Conservation (phyloP, 2,329 filamentous ascomycete species). For the Ampelomyces quisqualis region DNA sequence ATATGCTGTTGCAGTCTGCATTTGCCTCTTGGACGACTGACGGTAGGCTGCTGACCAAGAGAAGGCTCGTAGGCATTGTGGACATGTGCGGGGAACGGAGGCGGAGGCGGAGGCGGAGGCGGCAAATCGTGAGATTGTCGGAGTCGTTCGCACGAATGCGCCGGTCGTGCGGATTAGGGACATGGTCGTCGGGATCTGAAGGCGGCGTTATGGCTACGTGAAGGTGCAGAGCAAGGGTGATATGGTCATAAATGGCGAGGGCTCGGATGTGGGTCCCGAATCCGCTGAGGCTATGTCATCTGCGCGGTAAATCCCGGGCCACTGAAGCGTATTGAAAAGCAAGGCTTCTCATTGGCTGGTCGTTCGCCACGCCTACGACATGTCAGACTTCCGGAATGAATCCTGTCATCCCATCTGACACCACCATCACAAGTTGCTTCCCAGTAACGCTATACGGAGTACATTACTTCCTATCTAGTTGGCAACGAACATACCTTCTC, state of each 20-base stretch:
- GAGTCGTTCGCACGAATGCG: conserved; percentile 26
- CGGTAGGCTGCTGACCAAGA: conserved; percentile 43
- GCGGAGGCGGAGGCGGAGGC: conserved; percentile 21
- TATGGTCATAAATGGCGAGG: conserved; percentile 10
- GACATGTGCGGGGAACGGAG: conserved; percentile 37
- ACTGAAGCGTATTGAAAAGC: conserved; percentile 20
- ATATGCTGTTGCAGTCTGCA: conserved; percentile 67
- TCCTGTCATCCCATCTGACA: conserved; percentile 1
- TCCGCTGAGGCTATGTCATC: conserved; percentile 31
- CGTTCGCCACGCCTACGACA: neutral
- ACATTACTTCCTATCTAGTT: too few species aligned
- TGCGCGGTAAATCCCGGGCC: conserved; percentile 20
- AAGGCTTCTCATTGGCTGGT: conserved; percentile 16
- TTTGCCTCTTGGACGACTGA: conserved; percentile 44
- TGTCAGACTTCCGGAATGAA: conserved; percentile 10
- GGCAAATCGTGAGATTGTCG: conserved; percentile 30
- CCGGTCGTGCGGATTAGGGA: conserved; percentile 32
- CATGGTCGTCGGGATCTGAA: conserved; percentile 24
- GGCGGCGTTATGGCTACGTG: neutral
- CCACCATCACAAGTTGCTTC: too few species aligned
- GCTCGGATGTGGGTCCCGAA: conserved; percentile 20
- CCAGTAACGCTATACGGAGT: too few species aligned
- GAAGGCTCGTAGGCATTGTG: conserved; percentile 51
- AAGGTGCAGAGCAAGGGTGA: conserved; percentile 5
- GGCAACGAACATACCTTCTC: too few species aligned